Base-by-base conservation (phyloP, 2,329 filamentous ascomycete species). In the Beauveria sp. region DNA sequence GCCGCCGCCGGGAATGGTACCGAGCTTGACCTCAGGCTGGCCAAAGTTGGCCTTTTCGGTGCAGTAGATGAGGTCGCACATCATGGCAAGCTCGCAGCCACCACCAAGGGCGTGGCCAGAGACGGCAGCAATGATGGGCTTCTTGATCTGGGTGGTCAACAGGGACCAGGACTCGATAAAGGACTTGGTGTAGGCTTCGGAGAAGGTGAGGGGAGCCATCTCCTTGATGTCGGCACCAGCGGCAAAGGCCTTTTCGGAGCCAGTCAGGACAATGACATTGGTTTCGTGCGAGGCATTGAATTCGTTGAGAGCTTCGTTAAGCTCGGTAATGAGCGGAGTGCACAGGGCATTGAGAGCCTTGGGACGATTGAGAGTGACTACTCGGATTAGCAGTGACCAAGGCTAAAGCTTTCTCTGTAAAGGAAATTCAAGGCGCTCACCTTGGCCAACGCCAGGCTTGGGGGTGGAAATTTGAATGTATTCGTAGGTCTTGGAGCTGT, bases 191-290 rank as follows among this genome's bases (percentile, higher is more conserved):
- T 97, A 97, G 44, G 94, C 93, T 66, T 88, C 80, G 64, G 90
- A 84, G 77, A 99, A 99, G 60, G 88, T 92, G 44, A 97, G 85
- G 63, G 91, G 87, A 34, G 91, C 90, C 94, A 99, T 99, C 77
- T 99, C 94, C 77, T 97, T 97, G 80, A 99, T 99, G 76, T 99
- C 94, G 63, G 94, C 94, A 56, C 94, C 94, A 50, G 94, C 93
- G 34, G 93, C 93, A 71, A 97, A 99, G 47, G 93, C 92, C 75
- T 88, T 91, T 66, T 91, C 81, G 51, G 89, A 96, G 60, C 94
- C 94, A 1, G 94, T 97, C 62, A 99, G 80, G 62, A 99, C 76
- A 68, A 96, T 91, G 67, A 88, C 88, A 10, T 85, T 84, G 65
- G 92, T 88, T 37, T 82, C 80, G 61, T 87, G 81, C 64, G 89